Evolutionary conservation across 139 green algal species (phyloP), one percentile per base, ranked within the genome.

Genomic region (Chlamydomonas incerta): DNA sequence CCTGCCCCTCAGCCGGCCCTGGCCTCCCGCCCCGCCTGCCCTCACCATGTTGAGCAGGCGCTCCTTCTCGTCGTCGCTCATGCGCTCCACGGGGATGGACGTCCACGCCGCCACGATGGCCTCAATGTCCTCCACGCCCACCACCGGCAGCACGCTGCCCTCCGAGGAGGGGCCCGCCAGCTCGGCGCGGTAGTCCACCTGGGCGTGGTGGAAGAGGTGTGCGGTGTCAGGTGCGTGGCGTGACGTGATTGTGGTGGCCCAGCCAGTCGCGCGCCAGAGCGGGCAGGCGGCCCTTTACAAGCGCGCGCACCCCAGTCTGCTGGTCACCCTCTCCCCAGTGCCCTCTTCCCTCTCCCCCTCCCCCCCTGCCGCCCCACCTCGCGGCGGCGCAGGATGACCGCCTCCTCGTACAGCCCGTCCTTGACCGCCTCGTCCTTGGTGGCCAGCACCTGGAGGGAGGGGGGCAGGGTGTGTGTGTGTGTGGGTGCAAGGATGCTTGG

Each of bases 61-160:
- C 52, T 97, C 91, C 37, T 91, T 87, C 88, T 99, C 97, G 34
- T 90, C 90, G 79, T 95, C 85, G 46, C 92, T 93, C 79, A 99
- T 93, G 85, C 94, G 91, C 80, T 94, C 87, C 14, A 98, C 93
- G 0, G 97, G 97, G 57, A 99, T 98, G 85, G 95, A 94, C 0
- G 95, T 97, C 97, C 98, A 99, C 15, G 89, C 69, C 1, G 92
- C 76, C 65, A 98, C 95, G 18, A 99, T 94, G n/a, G 90, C 90
- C 86, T 98, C 97, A 57, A 99, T 96, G 76, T 99, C 95, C 13
- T 75, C 87, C 14, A 85, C 71, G 37, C 80, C 87, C 46, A 99
- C 97, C 31, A 94, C 62, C 8, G 95, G 95, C 60, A 98, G 60
- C 24, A 80, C 87, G 58, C 65, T 81, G 81, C 90, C 88, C 14